Conservation (phyloP, 148 eudicot genomes). For the Silene uniflora region DNA sequence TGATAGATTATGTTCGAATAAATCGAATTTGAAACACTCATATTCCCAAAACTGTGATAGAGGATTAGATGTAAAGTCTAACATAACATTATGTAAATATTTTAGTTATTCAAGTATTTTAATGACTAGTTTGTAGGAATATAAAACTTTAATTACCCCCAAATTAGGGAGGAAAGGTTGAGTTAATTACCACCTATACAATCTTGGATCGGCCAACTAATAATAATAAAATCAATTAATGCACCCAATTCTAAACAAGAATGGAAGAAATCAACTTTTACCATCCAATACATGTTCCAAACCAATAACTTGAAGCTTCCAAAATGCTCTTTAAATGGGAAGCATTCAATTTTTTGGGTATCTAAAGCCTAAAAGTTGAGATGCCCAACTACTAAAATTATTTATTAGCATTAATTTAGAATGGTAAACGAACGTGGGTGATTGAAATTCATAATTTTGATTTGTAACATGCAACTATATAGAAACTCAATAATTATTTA, state of each 20-base stretch:
- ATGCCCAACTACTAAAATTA: slow-evolving; percentile 7
- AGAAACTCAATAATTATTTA: no score
- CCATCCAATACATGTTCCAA: slow-evolving; percentile 5
- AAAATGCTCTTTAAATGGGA: neutral
- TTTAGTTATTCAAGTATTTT: no score
- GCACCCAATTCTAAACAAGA: neutral
- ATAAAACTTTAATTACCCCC: no score
- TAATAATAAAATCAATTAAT: neutral
- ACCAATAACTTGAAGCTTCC: slow-evolving; percentile 3
- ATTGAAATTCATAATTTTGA: no score
- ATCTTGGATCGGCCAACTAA: neutral
- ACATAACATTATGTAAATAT: no score
- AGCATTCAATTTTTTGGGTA: neutral
- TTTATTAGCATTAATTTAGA: neutral
- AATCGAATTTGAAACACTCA: no score
- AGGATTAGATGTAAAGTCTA: no score
- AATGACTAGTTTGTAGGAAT: no score
- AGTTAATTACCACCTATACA: neutral
- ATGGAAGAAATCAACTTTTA: neutral
- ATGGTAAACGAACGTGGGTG: neutral
- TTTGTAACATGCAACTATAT: no score
- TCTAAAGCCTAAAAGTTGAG: neutral
- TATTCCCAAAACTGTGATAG: no score
- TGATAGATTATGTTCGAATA: no score
- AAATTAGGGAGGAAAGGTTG: no score